Conservation (phyloP, 164 flowering plant species). For the Berberis thunbergii region DNA sequence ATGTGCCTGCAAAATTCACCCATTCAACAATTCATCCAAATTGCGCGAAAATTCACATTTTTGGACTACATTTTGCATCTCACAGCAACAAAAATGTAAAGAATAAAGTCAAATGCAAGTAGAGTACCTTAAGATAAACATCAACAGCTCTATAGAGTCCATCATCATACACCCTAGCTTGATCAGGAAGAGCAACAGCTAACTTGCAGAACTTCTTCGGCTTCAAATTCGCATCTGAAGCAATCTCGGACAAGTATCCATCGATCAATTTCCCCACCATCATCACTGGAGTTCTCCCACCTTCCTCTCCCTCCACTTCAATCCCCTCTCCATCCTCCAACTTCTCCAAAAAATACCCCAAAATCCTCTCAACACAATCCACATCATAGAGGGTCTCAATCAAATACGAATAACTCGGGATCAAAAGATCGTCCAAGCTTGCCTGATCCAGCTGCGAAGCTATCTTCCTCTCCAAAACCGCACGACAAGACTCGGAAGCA, state of each 20-base stretch:
- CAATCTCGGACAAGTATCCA: conserved; percentile 81
- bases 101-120: not conserved
- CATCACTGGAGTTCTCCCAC: conserved; percentile 45
- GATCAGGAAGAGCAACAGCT: conserved; percentile 64
- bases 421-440: conserved; percentile 64
- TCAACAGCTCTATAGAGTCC: conserved; percentile 94
- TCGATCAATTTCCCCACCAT: conserved; percentile 86
- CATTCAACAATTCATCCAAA: too few species aligned
- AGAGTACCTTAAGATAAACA: conserved; percentile 78
- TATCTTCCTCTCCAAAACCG: conserved; percentile 57
- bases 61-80: too few species aligned
- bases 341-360: conserved; percentile 39
- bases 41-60: too few species aligned
- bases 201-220: conserved; percentile 60
- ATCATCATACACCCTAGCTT: conserved; percentile 70
- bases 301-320: conserved; percentile 16
- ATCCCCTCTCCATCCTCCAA: conserved; percentile 14
- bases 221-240: conserved; percentile 79
- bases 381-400: conserved; percentile 74
- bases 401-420: conserved; percentile 72
- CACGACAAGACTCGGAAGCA: conserved; percentile 39
- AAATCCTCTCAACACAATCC: conserved; percentile 62
- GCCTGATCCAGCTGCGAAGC: conserved; percentile 65
- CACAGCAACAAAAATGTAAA: not conserved
- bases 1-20: conserved; percentile 50